Conservation (phyloP, 2,329 filamentous ascomycete species). For the Cladosporium oxysporum region DNA sequence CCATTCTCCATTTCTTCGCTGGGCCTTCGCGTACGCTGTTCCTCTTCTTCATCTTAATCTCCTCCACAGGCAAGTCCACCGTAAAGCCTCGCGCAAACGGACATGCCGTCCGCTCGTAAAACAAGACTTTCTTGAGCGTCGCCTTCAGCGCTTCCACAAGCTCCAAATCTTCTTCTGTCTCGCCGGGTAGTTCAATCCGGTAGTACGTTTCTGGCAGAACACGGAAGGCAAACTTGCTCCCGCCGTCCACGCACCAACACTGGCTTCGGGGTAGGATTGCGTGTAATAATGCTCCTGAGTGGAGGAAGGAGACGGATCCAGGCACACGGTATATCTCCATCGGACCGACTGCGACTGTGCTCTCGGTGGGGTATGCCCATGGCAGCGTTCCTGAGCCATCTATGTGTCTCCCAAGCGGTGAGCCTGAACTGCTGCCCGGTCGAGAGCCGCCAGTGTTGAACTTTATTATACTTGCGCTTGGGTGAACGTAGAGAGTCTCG, state of each 20-base stretch:
- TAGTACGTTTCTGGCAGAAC: slow-evolving; percentile 84
- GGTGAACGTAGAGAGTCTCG: slow-evolving; percentile 74
- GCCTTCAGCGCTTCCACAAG: slow-evolving; percentile 68
- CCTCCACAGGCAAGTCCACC: slow-evolving; percentile 69
- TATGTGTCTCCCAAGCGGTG: slow-evolving; percentile 36
- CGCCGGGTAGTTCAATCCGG: slow-evolving; percentile 79
- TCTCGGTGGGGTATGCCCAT: slow-evolving; percentile 75
- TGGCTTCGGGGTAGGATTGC: slow-evolving; percentile 88
- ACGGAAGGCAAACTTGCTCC: slow-evolving; percentile 82
- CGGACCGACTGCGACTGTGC: slow-evolving; percentile 76
- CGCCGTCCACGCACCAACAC: slow-evolving; percentile 88
- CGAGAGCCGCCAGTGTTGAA: slow-evolving; percentile 51
- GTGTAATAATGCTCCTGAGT: slow-evolving; percentile 79
- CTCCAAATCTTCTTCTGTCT: slow-evolving; percentile 62
- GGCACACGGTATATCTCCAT: slow-evolving; percentile 84
- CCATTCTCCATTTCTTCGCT: slow-evolving; percentile 53
- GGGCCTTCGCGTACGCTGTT: slow-evolving; percentile 65
- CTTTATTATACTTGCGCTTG: slow-evolving; percentile 69
- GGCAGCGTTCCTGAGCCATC: slow-evolving; percentile 59
- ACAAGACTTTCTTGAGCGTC: slow-evolving; percentile 70
- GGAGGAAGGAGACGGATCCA: slow-evolving; percentile 83
- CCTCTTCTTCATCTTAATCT: slow-evolving; percentile 63
- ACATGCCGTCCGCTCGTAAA: slow-evolving; percentile 85
- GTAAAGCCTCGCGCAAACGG: slow-evolving; percentile 79
- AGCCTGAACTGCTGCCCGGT: slow-evolving; percentile 33